Conservation (phyloP, 495 filamentous ascomycete genomes). For the Peziza echinospora region DNA sequence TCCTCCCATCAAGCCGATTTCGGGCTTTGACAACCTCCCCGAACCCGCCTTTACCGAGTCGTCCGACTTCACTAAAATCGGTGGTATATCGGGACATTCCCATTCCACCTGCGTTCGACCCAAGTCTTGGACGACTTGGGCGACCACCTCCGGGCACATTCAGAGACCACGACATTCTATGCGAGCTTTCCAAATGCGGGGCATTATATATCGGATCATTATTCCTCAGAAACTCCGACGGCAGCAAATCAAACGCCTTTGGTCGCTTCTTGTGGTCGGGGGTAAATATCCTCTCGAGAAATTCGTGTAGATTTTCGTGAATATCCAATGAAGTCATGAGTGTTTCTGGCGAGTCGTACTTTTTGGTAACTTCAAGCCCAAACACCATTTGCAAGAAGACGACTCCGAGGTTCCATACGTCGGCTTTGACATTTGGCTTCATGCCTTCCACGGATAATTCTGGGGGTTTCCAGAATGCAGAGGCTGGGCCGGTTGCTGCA, state of each 20-base stretch:
- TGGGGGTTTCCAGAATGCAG: constrained; percentile 63
- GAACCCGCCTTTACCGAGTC: constrained; percentile 81
- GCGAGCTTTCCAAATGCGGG: constrained; percentile 2
- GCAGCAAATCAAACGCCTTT: constrained; percentile 71
- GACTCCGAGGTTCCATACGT: constrained; percentile 86
- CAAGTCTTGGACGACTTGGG: constrained; percentile 25
- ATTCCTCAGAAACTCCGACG: constrained; percentile 63
- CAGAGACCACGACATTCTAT: constrained; percentile 8
- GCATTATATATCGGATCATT: constrained; percentile 26
- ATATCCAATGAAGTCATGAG: constrained; percentile 37
- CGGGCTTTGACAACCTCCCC: constrained; percentile 93
- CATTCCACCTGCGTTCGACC: constrained; percentile 24
- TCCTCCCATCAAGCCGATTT: constrained; percentile 75
- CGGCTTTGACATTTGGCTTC: constrained; percentile 41
- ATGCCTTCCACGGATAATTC: constrained; percentile 48
- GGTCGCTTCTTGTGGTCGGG: constrained; percentile 62
- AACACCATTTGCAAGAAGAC: constrained; percentile 88
- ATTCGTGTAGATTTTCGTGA: constrained; percentile 51
- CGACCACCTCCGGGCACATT: constrained; percentile 6
- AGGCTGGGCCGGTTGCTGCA: constrained; percentile 35
- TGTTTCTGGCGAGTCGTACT: constrained; percentile 58
- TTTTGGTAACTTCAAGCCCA: constrained; percentile 49
- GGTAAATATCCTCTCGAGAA: constrained; percentile 64
- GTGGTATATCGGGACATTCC: constrained; percentile 36
- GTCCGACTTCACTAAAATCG: constrained; percentile 77